phyloP scores from a whole-genome alignment of 768 basidiomycete genomes.

The Termitomyces titanicus region DNA sequence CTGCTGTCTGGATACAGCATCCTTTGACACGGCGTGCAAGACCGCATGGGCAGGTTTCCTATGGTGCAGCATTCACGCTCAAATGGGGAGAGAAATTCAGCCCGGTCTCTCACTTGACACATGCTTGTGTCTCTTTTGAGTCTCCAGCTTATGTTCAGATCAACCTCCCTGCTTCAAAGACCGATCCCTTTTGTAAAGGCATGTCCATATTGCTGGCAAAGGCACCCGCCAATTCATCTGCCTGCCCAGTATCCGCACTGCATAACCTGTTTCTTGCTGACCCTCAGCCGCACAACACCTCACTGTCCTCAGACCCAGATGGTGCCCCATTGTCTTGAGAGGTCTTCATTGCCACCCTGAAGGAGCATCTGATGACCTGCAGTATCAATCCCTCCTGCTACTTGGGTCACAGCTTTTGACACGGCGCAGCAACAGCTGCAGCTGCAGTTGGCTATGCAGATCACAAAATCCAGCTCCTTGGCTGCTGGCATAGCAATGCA shows the following conservation, averaged over 20 bases:
- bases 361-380: too few relatives aligned
- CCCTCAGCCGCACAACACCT: background rate
- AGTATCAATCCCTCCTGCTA: too few relatives aligned
- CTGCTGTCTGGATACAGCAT: slow-evolving; percentile 17
- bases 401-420: too few relatives aligned
- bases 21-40: slow-evolving; percentile 8
- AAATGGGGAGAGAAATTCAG: background rate
- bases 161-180: background rate
- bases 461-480: too few relatives aligned
- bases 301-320: background rate
- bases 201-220: background rate
- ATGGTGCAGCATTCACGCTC: slow-evolving; percentile 14
- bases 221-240: background rate
- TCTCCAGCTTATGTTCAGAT: background rate
- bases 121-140: background rate
- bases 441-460: too few relatives aligned
- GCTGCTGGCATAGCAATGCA: too few relatives aligned
- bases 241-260: background rate
- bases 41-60: slow-evolving; percentile 16
- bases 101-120: background rate
- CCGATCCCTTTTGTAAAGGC: too few relatives aligned
- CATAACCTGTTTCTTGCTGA: background rate
- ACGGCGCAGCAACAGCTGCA: too few relatives aligned
- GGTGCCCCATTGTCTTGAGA: background rate
- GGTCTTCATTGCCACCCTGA: background rate